phyloP scores from a whole-genome alignment of 2,329 filamentous ascomycete species.

The Amesomyces nigricolor region DNA sequence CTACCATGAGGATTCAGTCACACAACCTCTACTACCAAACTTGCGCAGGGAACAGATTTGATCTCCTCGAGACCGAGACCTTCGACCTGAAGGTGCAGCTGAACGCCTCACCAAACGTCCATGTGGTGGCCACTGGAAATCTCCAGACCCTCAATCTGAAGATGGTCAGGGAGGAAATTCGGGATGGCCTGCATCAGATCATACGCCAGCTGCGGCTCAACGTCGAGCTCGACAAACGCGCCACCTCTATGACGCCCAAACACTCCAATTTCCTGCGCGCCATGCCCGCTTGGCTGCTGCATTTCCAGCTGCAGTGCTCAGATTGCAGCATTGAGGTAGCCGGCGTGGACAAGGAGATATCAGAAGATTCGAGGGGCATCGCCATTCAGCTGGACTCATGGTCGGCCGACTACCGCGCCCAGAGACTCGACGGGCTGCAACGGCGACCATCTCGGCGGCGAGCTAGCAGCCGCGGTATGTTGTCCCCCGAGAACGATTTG shows the following conservation, averaged over 20 bases:
- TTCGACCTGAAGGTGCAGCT: conserved; percentile 83
- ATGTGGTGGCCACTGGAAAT: conserved; percentile 71
- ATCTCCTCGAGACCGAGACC: conserved; percentile 80
- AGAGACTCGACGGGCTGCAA: conserved; percentile 62
- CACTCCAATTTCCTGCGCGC: conserved; percentile 68
- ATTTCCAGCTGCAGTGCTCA: conserved; percentile 77
- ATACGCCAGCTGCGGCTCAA: conserved; percentile 73
- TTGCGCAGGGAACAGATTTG: conserved; percentile 72
- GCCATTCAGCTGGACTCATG: conserved; percentile 83
- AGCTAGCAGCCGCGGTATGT: conserved; percentile 63
- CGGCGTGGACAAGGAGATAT: conserved; percentile 78
- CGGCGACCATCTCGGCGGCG: conserved; percentile 59
- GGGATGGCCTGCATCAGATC: conserved; percentile 85
- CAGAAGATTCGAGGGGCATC: conserved; percentile 72
- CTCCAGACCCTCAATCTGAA: conserved; percentile 84
- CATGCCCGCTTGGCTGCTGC: conserved; percentile 76
- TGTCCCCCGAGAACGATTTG: conserved; percentile 64
- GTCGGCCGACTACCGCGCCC: conserved; percentile 82
- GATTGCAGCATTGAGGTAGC: conserved; percentile 90
- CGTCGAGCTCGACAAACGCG: conserved; percentile 57
- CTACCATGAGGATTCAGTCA: conserved; percentile 74
- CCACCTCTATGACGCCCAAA: conserved; percentile 41
- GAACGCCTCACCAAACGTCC: conserved; percentile 77
- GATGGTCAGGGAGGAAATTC: conserved; percentile 88
- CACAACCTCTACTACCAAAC: conserved; percentile 95